Conservation (phyloP, 169 alveolate species). For the Cyclospora cayetanensis region DNA sequence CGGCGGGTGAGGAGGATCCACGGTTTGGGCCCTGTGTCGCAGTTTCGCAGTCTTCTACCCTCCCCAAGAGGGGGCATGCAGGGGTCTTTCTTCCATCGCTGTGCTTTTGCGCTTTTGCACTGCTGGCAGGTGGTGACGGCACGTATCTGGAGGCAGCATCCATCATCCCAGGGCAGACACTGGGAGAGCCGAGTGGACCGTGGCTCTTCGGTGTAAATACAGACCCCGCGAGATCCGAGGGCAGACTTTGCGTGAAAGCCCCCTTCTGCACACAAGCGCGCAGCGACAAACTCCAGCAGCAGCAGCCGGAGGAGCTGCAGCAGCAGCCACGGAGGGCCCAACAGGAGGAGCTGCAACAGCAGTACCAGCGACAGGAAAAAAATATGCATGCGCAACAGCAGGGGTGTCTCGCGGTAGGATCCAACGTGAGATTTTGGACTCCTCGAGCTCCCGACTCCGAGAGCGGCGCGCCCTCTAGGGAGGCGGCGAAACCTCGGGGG, state of each 20-base stretch:
- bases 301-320: neutral
- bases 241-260: slow-evolving; percentile 74
- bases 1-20: slow-evolving; percentile 13
- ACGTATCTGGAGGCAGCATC: slow-evolving; percentile 85
- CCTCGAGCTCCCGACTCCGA: neutral
- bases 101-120: neutral
- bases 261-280: neutral
- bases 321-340: neutral
- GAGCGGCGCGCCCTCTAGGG: neutral
- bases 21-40: neutral
- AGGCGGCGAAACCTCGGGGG: neutral
- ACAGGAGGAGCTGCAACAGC: neutral
- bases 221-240: slow-evolving; percentile 83
- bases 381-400: neutral
- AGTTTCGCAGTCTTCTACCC: neutral
- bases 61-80: no score
- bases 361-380: neutral
- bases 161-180: slow-evolving; percentile 72
- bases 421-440: neutral
- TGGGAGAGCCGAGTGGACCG: slow-evolving; percentile 24
- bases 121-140: slow-evolving; percentile 84
- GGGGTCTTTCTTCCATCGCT: no score
- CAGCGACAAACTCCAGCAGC: neutral
- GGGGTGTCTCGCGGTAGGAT: neutral
- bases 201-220: slow-evolving; percentile 82